Base-by-base conservation (phyloP, 257 asterid genomes). In the Striga asiatica region DNA sequence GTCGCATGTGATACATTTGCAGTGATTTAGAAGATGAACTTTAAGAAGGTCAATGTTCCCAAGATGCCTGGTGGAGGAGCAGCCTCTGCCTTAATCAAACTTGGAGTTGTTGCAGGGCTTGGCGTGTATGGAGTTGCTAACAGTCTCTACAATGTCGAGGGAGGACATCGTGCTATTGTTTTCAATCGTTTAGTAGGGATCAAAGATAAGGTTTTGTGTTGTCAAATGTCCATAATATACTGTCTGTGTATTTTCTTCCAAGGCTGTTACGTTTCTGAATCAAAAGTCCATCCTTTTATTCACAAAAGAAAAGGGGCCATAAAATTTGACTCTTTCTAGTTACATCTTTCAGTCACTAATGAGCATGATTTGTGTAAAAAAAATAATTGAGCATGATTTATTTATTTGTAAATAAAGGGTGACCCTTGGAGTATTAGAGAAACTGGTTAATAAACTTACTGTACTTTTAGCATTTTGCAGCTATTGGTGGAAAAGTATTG, bases 51-150 rank as follows among this genome's bases (percentile, higher is more conserved):
- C 56, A 87, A 84, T 50, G 82, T 87, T 58, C 94, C 96, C 11
- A 81, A 88, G 66, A 72, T 88, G 80, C 89, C 94, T 39, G 66
- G 80, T 51, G 93, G 89, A 8, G 89, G 85, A 45, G 82, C 84
- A 1, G 74, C 83, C 1, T 84, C 94, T 48, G 76, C 81, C 43
- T 39, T 88, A 43, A 56, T 81, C 70, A 74, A 81, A 56, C 12
- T 84, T 55, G 94, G 89, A 31, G 8, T 77, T 50, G 51, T 79
- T 55, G 94, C 85, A 21, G 89, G 93, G 50, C 64, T 84, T 34
- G 85, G 93, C 19, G 20, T 88, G 1, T 83, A 83, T 43, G 96
- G 89, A 69, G 61, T 78, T 54, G 21, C 80, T 39, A 83, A 84
- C 77, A 83, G 94, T 69, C 89, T 87, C 49, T 35, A 35, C 34